Evolutionary conservation across 768 basidiomycete genomes (phyloP).

Genomic region (Chalciporus chontae): DNA sequence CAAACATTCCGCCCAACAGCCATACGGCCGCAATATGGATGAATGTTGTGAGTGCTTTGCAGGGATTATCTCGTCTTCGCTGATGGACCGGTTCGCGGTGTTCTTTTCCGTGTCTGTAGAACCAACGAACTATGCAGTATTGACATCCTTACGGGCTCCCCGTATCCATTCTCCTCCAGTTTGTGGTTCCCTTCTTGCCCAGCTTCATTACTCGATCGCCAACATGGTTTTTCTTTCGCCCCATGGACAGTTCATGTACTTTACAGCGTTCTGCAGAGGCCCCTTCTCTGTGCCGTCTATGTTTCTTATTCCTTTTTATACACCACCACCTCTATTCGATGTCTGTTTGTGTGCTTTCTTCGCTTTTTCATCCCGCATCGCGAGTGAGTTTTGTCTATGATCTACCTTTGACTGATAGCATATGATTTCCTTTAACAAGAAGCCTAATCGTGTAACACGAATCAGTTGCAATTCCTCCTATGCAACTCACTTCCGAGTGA

Average conservation of each 20-base stretch:
- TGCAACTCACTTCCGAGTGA: background rate
- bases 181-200: constrained; percentile 3
- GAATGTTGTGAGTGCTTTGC: constrained; percentile 39
- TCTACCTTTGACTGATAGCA: constrained; percentile 7
- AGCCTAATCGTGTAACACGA: constrained; percentile 15
- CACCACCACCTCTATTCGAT: background rate
- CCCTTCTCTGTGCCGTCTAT: constrained; percentile 2
- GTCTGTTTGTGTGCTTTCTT: constrained; percentile 10
- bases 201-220: constrained; percentile 1
- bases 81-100: constrained; percentile 23
- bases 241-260: constrained; percentile 17
- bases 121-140: constrained; percentile 23
- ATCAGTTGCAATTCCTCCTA: background rate
- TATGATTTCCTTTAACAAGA: constrained; percentile 18
- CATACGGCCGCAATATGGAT: constrained; percentile 39
- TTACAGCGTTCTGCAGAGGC: constrained; percentile 16
- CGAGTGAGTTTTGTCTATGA: background rate
- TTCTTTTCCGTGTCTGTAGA: constrained; percentile 13
- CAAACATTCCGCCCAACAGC: constrained; percentile 27
- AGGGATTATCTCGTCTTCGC: constrained; percentile 28
- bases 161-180: background rate
- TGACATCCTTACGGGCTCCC: constrained; percentile 6
- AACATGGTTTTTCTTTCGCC: background rate
- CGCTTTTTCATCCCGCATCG: constrained; percentile 1
- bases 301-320: constrained; percentile 36